Percentiles rank a stretch among this genome's conserved stretches.
phyloP scores from a whole-genome alignment of 1,139 yeast genomes.

The Nakaseomyces glabratus region DNA sequence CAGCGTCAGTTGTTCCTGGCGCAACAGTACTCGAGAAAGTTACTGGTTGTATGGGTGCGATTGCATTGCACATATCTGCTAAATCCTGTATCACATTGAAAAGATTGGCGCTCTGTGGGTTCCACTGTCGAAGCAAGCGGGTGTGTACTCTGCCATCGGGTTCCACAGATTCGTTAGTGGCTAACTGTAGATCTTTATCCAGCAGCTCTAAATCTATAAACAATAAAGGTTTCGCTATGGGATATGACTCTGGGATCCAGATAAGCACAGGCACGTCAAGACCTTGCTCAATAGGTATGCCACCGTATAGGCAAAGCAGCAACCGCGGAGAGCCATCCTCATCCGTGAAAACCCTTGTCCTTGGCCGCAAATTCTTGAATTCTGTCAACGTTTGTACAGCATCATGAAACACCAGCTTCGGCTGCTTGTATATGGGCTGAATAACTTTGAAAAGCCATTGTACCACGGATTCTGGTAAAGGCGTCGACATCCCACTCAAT shows the following conservation, averaged over 20 bases:
- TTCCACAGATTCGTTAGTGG: too few species aligned
- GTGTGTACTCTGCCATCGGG: too few species aligned
- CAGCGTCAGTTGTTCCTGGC: constrained; percentile 44
- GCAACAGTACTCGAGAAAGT: too few species aligned
- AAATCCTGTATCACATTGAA: too few species aligned
- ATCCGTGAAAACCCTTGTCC: constrained; percentile 63
- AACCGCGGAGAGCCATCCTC: constrained; percentile 50
- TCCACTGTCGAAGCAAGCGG: too few species aligned
- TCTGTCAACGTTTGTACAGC: constrained; percentile 45
- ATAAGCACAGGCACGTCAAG: constrained; percentile 55
- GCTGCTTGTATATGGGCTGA: constrained; percentile 45
- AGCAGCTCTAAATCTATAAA: constrained; percentile 44
- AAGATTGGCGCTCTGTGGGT: too few species aligned
- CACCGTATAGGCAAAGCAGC: constrained; percentile 57
- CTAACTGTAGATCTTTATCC: too few species aligned
- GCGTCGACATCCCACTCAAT: too few species aligned
- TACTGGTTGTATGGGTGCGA: too few species aligned
- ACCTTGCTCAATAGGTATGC: constrained; percentile 10
- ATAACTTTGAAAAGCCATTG: constrained; percentile 51
- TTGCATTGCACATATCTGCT: too few species aligned
- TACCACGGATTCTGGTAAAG: constrained; percentile 31
- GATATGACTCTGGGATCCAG: constrained; percentile 73
- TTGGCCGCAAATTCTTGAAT: constrained; percentile 47
- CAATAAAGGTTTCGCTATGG: constrained; percentile 50
- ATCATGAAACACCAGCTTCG: constrained; percentile 51